Conservation (phyloP, 495 filamentous ascomycete species). For the Penicillium subrubescens region DNA sequence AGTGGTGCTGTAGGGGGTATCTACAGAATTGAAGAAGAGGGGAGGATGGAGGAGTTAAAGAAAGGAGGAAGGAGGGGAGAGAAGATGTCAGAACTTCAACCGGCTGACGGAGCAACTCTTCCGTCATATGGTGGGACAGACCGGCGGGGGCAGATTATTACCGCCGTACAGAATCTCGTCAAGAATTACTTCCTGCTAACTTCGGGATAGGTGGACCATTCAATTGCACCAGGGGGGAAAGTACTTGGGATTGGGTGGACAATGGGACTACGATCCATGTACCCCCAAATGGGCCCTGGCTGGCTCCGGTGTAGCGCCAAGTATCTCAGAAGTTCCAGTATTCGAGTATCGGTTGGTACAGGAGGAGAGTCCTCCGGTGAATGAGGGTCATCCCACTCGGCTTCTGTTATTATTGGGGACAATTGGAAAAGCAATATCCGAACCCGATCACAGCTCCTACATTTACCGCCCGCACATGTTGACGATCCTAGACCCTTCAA, state of each 20-base stretch:
- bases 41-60: constrained; percentile 14
- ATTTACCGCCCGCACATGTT: background rate
- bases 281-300: background rate
- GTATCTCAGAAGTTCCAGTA: background rate
- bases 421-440: constrained; percentile 21
- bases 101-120: constrained; percentile 50
- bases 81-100: constrained; percentile 24
- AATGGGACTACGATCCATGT: background rate
- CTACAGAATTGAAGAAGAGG: constrained; percentile 17
- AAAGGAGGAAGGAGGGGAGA: constrained; percentile 17
- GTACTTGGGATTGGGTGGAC: background rate
- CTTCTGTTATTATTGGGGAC: constrained; percentile 19
- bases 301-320: constrained; percentile 22
- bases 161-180: background rate
- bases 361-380: constrained; percentile 50
- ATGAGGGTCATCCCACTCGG: constrained; percentile 33
- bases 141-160: constrained; percentile 6
- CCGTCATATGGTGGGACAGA: constrained; percentile 39
- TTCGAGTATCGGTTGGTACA: constrained; percentile 18
- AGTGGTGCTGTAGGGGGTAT: constrained; percentile 28
- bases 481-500: background rate
- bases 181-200: background rate
- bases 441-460: constrained; percentile 14
- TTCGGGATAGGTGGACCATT: background rate
- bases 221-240: background rate